These are phyloP conservation scores for Fusarium pilosicola DNA, from an alignment of 2,329 filamentous ascomycete genomes.

Conservation along the genomic window DNA sequence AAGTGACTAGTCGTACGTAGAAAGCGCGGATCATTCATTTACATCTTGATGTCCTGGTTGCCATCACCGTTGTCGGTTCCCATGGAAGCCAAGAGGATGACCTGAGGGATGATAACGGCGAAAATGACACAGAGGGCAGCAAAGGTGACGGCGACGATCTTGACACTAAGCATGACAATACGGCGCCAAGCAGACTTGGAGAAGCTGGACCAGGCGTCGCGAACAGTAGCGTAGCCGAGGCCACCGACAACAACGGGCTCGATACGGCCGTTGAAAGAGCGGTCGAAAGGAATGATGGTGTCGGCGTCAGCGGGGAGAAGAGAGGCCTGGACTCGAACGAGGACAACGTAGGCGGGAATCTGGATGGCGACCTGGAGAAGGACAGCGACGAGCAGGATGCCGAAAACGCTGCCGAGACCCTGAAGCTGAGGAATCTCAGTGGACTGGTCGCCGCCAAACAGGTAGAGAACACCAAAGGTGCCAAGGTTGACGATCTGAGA, in stretches of 20 bases:
- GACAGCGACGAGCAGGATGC: conserved; percentile 58
- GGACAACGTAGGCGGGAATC: conserved; percentile 79
- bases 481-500: conserved; percentile 60
- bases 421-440: conserved; percentile 47
- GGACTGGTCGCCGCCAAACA: conserved; percentile 57
- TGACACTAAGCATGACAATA: conserved; percentile 78
- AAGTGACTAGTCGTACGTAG: not conserved
- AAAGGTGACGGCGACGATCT: conserved; percentile 69
- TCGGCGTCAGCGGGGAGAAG: conserved; percentile 84
- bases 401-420: conserved; percentile 55
- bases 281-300: conserved; percentile 90
- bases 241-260: conserved; percentile 79
- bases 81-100: conserved; percentile 53
- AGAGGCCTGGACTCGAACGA: conserved; percentile 86
- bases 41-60: conserved; percentile 11
- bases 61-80: conserved; percentile 5
- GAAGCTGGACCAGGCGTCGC: conserved; percentile 84
- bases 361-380: conserved; percentile 70
- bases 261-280: conserved; percentile 81
- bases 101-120: conserved; percentile 62
- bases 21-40: not conserved
- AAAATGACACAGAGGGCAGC: conserved; percentile 58
- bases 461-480: conserved; percentile 55
- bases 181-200: conserved; percentile 76
- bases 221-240: conserved; percentile 74